phyloP scores from a whole-genome alignment of 345 rosid species.

The Erodium maritimum region DNA sequence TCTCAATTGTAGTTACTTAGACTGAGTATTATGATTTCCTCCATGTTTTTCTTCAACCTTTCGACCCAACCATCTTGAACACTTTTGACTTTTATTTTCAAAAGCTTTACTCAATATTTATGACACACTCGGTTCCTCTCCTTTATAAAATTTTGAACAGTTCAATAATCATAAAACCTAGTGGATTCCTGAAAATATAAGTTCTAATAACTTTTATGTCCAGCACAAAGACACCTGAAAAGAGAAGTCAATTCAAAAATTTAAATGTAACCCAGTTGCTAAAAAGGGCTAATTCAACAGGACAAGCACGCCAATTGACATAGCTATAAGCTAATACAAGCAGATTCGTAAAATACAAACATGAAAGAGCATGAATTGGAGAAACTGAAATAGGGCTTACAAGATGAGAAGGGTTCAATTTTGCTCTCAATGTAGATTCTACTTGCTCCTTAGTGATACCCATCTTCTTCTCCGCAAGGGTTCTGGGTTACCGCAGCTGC shows the following conservation, averaged over 20 bases:
- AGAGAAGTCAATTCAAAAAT: background rate
- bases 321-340: background rate
- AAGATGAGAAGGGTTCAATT: conserved; percentile 60
- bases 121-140: background rate
- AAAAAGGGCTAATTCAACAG: background rate
- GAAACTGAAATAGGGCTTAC: conserved; percentile 21
- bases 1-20: background rate
- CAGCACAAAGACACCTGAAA: background rate
- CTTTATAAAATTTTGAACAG: background rate
- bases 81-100: background rate
- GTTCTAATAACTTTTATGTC: background rate
- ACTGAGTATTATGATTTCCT: background rate
- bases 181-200: background rate
- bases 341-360: background rate
- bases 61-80: background rate
- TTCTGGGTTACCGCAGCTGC: too few relatives aligned
- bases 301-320: background rate
- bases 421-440: conserved; percentile 52
- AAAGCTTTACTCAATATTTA: too few relatives aligned
- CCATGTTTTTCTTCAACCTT: background rate
- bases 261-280: background rate
- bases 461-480: conserved; percentile 26
- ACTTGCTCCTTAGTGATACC: conserved; percentile 75
- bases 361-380: background rate
- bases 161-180: background rate